A percentile compares a stretch with the other conserved stretches of the same genome.
These are phyloP conservation scores for Trichoderma arundinaceum DNA, from an alignment of 2,329 filamentous ascomycete species.

Conservation along the genomic window DNA sequence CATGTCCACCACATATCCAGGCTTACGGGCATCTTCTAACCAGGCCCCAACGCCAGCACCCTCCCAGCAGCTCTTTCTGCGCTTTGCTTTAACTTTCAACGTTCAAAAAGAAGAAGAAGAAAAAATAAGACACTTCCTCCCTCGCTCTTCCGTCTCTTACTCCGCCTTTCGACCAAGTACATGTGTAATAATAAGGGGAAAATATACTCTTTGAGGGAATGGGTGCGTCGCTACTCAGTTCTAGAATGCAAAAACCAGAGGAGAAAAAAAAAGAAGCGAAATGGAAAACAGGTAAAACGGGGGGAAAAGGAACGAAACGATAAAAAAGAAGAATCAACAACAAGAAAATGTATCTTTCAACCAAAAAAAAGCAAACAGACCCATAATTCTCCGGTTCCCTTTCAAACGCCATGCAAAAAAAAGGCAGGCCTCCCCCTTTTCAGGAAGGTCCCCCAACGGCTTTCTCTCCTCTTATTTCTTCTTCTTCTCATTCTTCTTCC, in stretches of 20 bases:
- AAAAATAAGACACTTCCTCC: slow-evolving; percentile 22
- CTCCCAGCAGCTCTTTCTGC: slow-evolving; percentile 13
- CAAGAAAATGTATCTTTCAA: slow-evolving; percentile 36
- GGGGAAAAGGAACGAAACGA: slow-evolving; percentile 36
- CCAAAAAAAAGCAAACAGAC: slow-evolving; percentile 34
- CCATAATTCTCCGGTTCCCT: slow-evolving; percentile 34
- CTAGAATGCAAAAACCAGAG: slow-evolving; percentile 36
- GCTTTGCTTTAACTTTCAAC: slow-evolving; percentile 17
- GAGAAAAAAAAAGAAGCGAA: slow-evolving; percentile 31
- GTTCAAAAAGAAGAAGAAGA: slow-evolving; percentile 15
- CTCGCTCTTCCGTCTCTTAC: slow-evolving; percentile 3
- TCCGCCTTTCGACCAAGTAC: slow-evolving; percentile 9
- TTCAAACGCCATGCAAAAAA: slow-evolving; percentile 46
- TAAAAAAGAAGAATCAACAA: slow-evolving; percentile 27
- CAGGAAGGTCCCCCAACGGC: slow-evolving; percentile 27
- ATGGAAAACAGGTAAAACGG: slow-evolving; percentile 35
- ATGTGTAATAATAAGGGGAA: slow-evolving; percentile 21
- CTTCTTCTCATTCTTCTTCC: slow-evolving; percentile 17
- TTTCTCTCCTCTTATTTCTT: not conserved
- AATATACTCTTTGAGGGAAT: slow-evolving; percentile 39
- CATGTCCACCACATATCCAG: slow-evolving; percentile 33
- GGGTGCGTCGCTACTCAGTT: slow-evolving; percentile 40
- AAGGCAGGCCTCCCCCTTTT: slow-evolving; percentile 33
- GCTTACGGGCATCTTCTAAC: slow-evolving; percentile 29
- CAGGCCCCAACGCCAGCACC: slow-evolving; percentile 25